Conservation (phyloP, 768 basidiomycete genomes). For the Lactarius evosmus region DNA sequence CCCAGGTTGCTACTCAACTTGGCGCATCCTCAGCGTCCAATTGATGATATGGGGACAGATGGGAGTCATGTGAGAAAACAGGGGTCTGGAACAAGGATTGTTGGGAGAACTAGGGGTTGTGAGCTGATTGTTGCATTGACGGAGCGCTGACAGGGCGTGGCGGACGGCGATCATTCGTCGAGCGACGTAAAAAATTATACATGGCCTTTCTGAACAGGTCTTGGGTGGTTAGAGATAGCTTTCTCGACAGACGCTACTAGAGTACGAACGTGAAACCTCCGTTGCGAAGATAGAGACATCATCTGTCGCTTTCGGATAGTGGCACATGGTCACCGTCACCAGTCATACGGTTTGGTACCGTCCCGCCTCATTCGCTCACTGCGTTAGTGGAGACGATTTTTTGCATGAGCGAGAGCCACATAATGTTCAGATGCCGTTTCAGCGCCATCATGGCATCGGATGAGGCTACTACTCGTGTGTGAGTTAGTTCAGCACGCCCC, state of each 20-base stretch:
- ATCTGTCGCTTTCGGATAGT: not conserved
- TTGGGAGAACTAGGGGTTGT: not conserved
- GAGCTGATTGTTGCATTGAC: not conserved
- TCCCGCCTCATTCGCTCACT: not conserved
- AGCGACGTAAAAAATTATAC: not conserved
- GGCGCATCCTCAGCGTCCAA: not conserved
- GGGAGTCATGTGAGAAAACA: too few relatives aligned
- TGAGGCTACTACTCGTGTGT: too few relatives aligned
- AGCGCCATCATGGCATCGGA: too few relatives aligned
- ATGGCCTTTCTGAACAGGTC: not conserved
- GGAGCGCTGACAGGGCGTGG: not conserved
- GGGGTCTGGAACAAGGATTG: too few relatives aligned
- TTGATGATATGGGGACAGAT: not conserved
- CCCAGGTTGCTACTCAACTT: not conserved
- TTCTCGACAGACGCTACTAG: not conserved
- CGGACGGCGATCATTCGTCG: not conserved
- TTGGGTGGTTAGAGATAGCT: too few relatives aligned
- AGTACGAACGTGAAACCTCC: not conserved
- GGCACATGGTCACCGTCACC: not conserved
- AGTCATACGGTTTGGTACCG: not conserved
- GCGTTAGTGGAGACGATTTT: not conserved
- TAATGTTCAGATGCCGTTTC: too few relatives aligned
- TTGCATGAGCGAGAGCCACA: too few relatives aligned
- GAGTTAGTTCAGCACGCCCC: too few relatives aligned
- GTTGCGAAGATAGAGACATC: not conserved